phyloP scores from a whole-genome alignment of 805 yeast species.

The Cyberlindnera xishuangbannaensis region DNA sequence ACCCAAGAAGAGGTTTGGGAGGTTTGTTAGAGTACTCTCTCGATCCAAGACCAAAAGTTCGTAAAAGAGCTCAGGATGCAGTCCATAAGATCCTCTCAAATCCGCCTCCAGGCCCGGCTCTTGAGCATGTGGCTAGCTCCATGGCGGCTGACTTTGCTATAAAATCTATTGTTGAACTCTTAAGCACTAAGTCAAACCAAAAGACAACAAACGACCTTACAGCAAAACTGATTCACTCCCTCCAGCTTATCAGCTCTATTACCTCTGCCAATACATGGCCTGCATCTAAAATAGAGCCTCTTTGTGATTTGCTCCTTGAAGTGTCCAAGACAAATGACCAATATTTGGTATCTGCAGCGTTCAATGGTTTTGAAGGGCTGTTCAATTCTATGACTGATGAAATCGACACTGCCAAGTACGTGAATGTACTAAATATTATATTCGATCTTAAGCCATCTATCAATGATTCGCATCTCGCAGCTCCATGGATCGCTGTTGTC shows the following conservation, averaged over 20 bases:
- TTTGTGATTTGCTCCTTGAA: slow-evolving; percentile 72
- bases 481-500: slow-evolving; percentile 92
- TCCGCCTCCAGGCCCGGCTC: slow-evolving; percentile 71
- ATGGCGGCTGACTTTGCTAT: slow-evolving; percentile 66
- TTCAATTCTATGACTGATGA: slow-evolving; percentile 59
- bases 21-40: slow-evolving; percentile 74
- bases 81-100: slow-evolving; percentile 54
- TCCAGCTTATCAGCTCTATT: slow-evolving; percentile 71
- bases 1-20: slow-evolving; percentile 74
- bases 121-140: slow-evolving; percentile 72
- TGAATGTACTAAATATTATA: slow-evolving; percentile 60
- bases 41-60: slow-evolving; percentile 90
- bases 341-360: slow-evolving; percentile 74
- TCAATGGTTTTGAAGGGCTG: slow-evolving; percentile 76
- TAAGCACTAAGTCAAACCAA: slow-evolving; percentile 30
- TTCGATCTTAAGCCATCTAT: slow-evolving; percentile 75
- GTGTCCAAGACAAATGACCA: slow-evolving; percentile 82
- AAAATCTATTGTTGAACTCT: slow-evolving; percentile 42
- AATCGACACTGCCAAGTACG: slow-evolving; percentile 57
- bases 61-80: slow-evolving; percentile 93
- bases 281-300: slow-evolving; percentile 50
- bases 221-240: slow-evolving; percentile 61
- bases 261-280: slow-evolving; percentile 85
- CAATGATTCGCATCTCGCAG: slow-evolving; percentile 81
- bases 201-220: slow-evolving; percentile 43